These are phyloP conservation scores for Deuterostichococcus epilithicus DNA, from an alignment of 139 green algal genomes.

Conservation along the genomic window DNA sequence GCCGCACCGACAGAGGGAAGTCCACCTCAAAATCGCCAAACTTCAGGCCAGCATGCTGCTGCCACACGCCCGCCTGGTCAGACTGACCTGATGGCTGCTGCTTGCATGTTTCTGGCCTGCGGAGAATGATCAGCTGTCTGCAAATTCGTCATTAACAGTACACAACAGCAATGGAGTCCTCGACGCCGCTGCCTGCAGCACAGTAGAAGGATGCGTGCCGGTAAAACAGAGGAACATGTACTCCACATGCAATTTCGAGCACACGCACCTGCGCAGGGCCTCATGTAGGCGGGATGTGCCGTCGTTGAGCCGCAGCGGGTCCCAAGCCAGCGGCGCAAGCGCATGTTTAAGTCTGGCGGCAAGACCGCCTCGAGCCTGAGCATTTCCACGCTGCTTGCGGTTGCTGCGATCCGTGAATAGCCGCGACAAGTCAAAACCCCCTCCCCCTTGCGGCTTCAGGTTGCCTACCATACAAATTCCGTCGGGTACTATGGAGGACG, in stretches of 20 bases:
- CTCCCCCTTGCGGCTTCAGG: background rate
- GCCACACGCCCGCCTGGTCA: background rate
- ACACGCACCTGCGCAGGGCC: background rate
- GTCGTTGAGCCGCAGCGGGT: background rate
- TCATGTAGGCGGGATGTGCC: background rate
- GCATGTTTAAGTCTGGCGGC: background rate
- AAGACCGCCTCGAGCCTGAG: too few species aligned
- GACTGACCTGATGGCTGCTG: too few species aligned
- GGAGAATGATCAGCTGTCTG: too few species aligned
- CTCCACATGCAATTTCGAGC: too few species aligned
- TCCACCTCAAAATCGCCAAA: background rate
- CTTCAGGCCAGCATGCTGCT: background rate
- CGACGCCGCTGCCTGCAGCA: too few species aligned
- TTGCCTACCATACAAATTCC: background rate
- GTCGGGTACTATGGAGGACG: too few species aligned
- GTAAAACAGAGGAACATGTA: too few species aligned
- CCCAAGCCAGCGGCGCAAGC: background rate
- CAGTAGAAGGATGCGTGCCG: too few species aligned
- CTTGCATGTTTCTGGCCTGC: too few species aligned
- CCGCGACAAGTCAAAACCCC: background rate
- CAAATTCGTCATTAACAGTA: too few species aligned
- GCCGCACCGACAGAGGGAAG: conserved; percentile 1
- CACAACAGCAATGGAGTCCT: too few species aligned
- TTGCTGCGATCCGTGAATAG: background rate
- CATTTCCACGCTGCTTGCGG: background rate